Evolutionary conservation across 306 rosid species (phyloP), one percentile per base, ranked within the genome.

Genomic region (Gynostemma pentaphyllum): DNA sequence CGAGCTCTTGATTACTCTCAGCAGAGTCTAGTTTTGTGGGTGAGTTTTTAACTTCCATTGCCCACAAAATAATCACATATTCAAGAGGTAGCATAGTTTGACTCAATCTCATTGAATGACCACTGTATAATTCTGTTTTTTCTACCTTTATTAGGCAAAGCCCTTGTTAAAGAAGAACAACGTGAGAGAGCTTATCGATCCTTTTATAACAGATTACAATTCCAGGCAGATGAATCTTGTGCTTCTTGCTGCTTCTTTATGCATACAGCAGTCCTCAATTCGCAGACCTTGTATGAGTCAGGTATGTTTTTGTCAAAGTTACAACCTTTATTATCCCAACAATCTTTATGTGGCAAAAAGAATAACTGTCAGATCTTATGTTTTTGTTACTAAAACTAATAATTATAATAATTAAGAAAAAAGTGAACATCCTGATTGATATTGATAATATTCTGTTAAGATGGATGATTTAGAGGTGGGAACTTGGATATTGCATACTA

Each of bases 11-110:
- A 94, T 73, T 84, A 86, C 82, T 94, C 97, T 45, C 88, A 84
- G 68, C 97, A 86, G 72, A 94, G 99, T 79, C 95, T 94, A 47
- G 97, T 94, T 70, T 71, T 94, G 62, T 94, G 99, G 99, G 99
- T 88, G 78, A 50, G 76, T 55, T 34, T 10, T 48, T 64, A 5
- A 21, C 9, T 18, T 56, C 46, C 30, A 45, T 36, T 57, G 63
- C 45, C 11, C 15, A 1, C 34, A 2, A 0, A 59, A 41, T 34
- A 19, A 9, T 36, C 28, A 28, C 29, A 6, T 39, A 14, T 39
- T 39, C 62, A 9, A 7, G 16, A 34, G 16, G 28, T 9, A 34
- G 47, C 47, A 13, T 36, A 57, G 64, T 37, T n/a, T 57, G 18
- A 18, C 32, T 57, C 46, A 57, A 18, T 60, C 48, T 60, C 32